These are phyloP conservation scores for Ilyonectria destructans DNA, from an alignment of 2,329 filamentous ascomycete species.

Conservation along the genomic window DNA sequence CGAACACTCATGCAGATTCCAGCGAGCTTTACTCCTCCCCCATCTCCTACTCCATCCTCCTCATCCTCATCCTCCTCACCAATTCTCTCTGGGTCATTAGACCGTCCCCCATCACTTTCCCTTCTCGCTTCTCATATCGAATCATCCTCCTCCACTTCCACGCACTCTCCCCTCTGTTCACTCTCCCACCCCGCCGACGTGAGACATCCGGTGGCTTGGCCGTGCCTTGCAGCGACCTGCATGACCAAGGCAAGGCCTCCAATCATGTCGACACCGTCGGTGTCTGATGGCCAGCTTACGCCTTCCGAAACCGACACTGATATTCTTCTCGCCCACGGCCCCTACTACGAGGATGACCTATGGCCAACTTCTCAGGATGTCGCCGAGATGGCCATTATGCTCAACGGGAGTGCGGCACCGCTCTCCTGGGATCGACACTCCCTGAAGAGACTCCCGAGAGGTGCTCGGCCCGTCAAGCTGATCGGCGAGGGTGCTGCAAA, in stretches of 20 bases:
- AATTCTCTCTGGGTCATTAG: slow-evolving; percentile 3
- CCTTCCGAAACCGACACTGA: slow-evolving; percentile 49
- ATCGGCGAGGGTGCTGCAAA: slow-evolving; percentile 84
- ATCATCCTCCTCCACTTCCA: slow-evolving; percentile 22
- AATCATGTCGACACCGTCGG: slow-evolving; percentile 49
- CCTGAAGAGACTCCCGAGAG: slow-evolving; percentile 54
- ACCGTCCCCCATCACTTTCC: slow-evolving; percentile 23
- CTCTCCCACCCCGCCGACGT: slow-evolving; percentile 33
- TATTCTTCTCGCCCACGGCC: slow-evolving; percentile 36
- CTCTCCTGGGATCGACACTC: slow-evolving; percentile 46
- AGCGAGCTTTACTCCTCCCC: slow-evolving; percentile 35
- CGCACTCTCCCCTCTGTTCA: slow-evolving; percentile 27
- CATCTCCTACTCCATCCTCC: slow-evolving; percentile 31
- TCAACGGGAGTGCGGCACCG: slow-evolving; percentile 44
- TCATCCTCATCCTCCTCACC: slow-evolving; percentile 14
- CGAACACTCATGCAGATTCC: slow-evolving; percentile 40
- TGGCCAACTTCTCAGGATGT: slow-evolving; percentile 50
- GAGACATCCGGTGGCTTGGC: slow-evolving; percentile 48
- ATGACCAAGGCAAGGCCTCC: slow-evolving; percentile 42
- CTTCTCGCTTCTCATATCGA: slow-evolving; percentile 31
- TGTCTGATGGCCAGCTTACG: slow-evolving; percentile 49
- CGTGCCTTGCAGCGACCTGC: slow-evolving; percentile 49
- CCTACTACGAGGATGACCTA: slow-evolving; percentile 41
- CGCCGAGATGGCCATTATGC: slow-evolving; percentile 49
- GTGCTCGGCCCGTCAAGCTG: slow-evolving; percentile 57